Conservation (phyloP, 495 filamentous ascomycete genomes). For the Staphylotrichum longicolle region DNA sequence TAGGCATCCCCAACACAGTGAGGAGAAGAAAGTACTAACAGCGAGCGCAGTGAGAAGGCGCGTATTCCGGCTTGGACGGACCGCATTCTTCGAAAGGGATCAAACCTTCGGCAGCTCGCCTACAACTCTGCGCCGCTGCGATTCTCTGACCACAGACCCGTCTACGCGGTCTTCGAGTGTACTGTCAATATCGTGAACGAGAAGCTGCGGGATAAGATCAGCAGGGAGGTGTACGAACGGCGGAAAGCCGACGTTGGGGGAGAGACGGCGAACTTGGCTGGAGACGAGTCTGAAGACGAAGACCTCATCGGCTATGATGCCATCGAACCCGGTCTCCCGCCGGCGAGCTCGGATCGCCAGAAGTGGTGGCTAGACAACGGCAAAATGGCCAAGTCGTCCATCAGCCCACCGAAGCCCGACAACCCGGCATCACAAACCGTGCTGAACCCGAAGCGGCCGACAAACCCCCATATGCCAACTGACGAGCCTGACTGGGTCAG, state of each 20-base stretch:
- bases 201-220: slow-evolving; percentile 63
- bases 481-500: slow-evolving; percentile 78
- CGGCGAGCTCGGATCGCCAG: slow-evolving; percentile 81
- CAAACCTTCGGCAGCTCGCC: slow-evolving; percentile 72
- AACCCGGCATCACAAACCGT: slow-evolving; percentile 48
- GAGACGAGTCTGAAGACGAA: slow-evolving; percentile 66
- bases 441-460: slow-evolving; percentile 67
- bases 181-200: slow-evolving; percentile 77
- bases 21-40: slow-evolving; percentile 15
- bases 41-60: slow-evolving; percentile 68
- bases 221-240: slow-evolving; percentile 66
- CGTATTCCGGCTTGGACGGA: slow-evolving; percentile 98
- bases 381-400: slow-evolving; percentile 67
- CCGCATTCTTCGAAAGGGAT: slow-evolving; percentile 81
- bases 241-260: slow-evolving; percentile 59
- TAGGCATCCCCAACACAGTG: slow-evolving; percentile 41
- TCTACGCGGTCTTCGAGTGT: slow-evolving; percentile 85
- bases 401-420: slow-evolving; percentile 59
- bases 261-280: slow-evolving; percentile 43
- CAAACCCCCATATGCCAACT: slow-evolving; percentile 75
- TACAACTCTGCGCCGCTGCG: slow-evolving; percentile 76
- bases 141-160: slow-evolving; percentile 92
- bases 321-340: slow-evolving; percentile 76
- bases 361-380: slow-evolving; percentile 97
- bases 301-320: slow-evolving; percentile 70